A percentile compares a stretch with the other conserved stretches of the same genome.
Conservation (phyloP, 352 stramenopile species). For the Plasmopara viticola region DNA sequence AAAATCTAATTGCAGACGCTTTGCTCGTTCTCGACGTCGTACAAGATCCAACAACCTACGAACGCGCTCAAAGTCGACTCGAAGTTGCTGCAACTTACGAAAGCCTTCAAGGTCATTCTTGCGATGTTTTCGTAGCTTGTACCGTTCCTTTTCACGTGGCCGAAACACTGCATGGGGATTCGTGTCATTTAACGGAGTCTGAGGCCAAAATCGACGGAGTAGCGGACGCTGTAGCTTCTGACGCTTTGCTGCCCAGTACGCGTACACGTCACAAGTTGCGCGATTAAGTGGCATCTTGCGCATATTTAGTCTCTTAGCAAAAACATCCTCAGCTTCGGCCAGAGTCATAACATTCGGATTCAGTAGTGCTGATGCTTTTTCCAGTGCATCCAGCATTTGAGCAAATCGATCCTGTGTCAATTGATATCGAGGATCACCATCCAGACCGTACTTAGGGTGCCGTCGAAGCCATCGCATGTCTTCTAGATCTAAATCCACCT, state of each 20-base stretch:
- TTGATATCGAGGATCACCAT: constrained; percentile 77
- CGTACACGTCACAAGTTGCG: constrained; percentile 85
- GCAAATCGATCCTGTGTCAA: constrained; percentile 55
- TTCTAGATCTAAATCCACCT: constrained; percentile 73
- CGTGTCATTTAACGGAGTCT: constrained; percentile 95
- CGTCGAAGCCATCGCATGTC: constrained; percentile 84
- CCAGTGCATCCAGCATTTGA: constrained; percentile 83
- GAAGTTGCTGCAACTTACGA: constrained; percentile 90
- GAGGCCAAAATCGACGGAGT: constrained; percentile 93
- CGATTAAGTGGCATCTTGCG: constrained; percentile 68
- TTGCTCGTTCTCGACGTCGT: constrained; percentile 78
- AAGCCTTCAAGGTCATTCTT: constrained; percentile 96
- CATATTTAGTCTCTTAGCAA: constrained; percentile 53
- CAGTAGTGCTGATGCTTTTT: constrained; percentile 77
- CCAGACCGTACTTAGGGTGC: constrained; percentile 77
- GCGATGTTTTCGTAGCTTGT: constrained; percentile 94
- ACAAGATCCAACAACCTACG: constrained; percentile 78
- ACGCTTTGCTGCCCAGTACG: constrained; percentile 95
- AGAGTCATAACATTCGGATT: constrained; percentile 72
- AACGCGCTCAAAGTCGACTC: constrained; percentile 91
- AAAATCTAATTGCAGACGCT: constrained; percentile 74
- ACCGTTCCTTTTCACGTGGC: constrained; percentile 95
- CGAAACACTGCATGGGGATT: constrained; percentile 98
- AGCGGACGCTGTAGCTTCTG: constrained; percentile 89
- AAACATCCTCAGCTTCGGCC: constrained; percentile 67